phyloP scores from a whole-genome alignment of 805 yeast species.

The Nakazawaea sp. region DNA sequence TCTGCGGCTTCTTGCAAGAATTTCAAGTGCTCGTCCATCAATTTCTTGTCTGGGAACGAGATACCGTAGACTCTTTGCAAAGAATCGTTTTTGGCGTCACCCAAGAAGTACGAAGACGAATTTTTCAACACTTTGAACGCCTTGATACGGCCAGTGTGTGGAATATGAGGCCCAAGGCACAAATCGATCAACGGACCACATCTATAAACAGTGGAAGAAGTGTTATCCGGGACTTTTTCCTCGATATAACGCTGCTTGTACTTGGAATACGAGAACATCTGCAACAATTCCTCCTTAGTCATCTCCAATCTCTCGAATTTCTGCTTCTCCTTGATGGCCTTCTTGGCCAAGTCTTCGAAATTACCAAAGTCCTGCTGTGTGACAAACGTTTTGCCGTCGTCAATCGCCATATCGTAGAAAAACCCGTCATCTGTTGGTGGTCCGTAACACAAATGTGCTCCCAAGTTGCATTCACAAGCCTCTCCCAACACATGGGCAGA shows the following conservation, averaged over 20 bases:
- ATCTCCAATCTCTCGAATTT: constrained; percentile 88
- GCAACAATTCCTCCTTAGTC: constrained; percentile 83
- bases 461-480: constrained; percentile 93
- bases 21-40: constrained; percentile 89
- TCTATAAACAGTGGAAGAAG: constrained; percentile 93
- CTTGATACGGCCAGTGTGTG: constrained; percentile 95
- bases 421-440: constrained; percentile 98
- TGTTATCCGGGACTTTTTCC: constrained; percentile 91
- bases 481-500: constrained; percentile 98
- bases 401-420: constrained; percentile 91
- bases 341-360: constrained; percentile 81
- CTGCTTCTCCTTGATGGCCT: constrained; percentile 91
- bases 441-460: constrained; percentile 88
- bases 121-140: constrained; percentile 90
- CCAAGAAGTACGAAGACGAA: constrained; percentile 93
- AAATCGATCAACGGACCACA: constrained; percentile 96
- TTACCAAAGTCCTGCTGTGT: constrained; percentile 77
- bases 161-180: constrained; percentile 97
- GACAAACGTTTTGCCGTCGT: constrained; percentile 67
- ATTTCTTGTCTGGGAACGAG: constrained; percentile 96
- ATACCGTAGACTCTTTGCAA: constrained; percentile 97
- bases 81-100: constrained; percentile 89
- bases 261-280: constrained; percentile 94
- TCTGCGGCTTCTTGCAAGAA: constrained; percentile 93
- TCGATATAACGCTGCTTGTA: constrained; percentile 84